Conservation (phyloP, 805 yeast genomes). For the Grigorovia humatica region DNA sequence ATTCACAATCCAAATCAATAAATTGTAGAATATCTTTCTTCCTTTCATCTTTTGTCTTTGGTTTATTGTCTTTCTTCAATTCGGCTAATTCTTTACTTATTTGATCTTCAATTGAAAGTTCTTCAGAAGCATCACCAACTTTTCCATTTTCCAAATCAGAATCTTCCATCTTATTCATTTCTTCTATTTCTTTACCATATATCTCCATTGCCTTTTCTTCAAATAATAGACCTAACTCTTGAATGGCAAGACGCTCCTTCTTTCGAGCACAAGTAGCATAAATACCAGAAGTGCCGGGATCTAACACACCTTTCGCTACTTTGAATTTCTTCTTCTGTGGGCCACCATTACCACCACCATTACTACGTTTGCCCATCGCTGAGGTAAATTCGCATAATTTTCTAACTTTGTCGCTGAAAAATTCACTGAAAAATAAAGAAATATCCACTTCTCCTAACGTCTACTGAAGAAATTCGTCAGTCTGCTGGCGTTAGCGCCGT, state of each 20-base stretch:
- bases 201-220: constrained; percentile 41
- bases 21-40: constrained; percentile 44
- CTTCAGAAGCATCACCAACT: constrained; percentile 22
- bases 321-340: constrained; percentile 16
- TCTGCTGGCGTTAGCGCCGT: not conserved
- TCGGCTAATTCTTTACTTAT: constrained; percentile 61
- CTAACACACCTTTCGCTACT: constrained; percentile 35
- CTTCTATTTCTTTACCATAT: constrained; percentile 31
- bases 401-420: no score
- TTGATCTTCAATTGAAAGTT: constrained; percentile 62
- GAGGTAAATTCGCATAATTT: no score
- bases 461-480: constrained; percentile 4
- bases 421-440: no score
- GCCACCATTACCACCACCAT: constrained; percentile 1
- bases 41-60: constrained; percentile 29
- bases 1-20: constrained; percentile 63
- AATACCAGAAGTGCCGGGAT: constrained; percentile 79
- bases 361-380: constrained; percentile 2
- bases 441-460: not conserved
- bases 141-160: constrained; percentile 9
- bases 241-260: constrained; percentile 66
- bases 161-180: constrained; percentile 12
- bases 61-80: constrained; percentile 32
- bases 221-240: constrained; percentile 55
- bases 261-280: constrained; percentile 84